Base-by-base conservation (phyloP, 306 rosid genomes). In the Trifolium pratense region DNA sequence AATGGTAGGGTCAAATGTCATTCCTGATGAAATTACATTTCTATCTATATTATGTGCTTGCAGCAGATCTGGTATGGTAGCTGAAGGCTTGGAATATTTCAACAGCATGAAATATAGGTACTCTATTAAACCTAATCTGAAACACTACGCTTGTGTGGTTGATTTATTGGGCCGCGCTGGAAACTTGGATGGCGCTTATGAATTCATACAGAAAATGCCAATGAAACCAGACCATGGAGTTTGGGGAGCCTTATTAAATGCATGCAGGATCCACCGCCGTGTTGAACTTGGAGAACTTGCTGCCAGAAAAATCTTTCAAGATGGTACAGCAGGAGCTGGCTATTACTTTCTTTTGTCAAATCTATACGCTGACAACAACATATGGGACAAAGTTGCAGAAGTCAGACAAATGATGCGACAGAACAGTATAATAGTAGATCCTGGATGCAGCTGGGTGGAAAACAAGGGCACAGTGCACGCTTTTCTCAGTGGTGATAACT, bases 371-470 rank as follows among this genome's bases (percentile, higher is more conserved):
- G 90, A 86, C 32, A 77, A 69, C 15, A 80, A 80, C 26, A 81
- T 83, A 71, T 93, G 98, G 98, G 93, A 89, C 72, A 87, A 86
- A 59, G 93, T 87, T 13, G 87, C 89, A 53, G 78, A 75, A 46
- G 90, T 89, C 34, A 87, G 96, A 75, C 79, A 76, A 81, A 68
- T 72, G 76, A 93, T 91, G 96, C 69, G 88, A 68, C 89, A 87
- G 55, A 87, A 88, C n/a, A 93, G 96, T 48, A 75, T 91, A 26
- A 78, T 84, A 37, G 87, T 87, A 9, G 98, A 93, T 84, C 87
- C 98, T 14, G 98, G 98, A 53, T 93, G 98, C 86, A 87, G 96
- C 76, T 93, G 98, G 98, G 89, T 90, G 60, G 98, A 93, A 81
- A 68, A 86, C 14, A 89, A 91, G 72, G 97, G 92, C 26, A 86